Percentiles rank a stretch among this genome's conserved stretches.
These are phyloP conservation scores for Danielozyma ontarioensis DNA, from an alignment of 805 yeast species.

Conservation along the genomic window DNA sequence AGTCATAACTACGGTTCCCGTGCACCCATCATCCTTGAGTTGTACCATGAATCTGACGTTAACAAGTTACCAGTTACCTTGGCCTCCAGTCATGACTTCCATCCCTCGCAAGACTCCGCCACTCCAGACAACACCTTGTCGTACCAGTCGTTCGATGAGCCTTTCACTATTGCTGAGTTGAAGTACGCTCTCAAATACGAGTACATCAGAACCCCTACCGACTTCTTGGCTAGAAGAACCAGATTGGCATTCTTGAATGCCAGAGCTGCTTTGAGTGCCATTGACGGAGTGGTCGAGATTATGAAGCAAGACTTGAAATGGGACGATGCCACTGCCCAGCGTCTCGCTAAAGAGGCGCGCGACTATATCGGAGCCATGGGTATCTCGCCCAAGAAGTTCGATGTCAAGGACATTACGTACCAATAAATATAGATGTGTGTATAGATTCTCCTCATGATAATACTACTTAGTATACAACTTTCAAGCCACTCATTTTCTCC, in stretches of 20 bases:
- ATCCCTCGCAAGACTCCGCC: conserved; percentile 22
- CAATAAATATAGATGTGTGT: background rate
- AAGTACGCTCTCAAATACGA: conserved; percentile 77
- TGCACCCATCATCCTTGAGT: conserved; percentile 66
- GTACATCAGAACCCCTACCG: conserved; percentile 82
- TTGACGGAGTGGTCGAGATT: conserved; percentile 79
- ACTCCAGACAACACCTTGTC: conserved; percentile 33
- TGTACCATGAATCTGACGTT: conserved; percentile 46
- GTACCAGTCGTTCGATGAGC: conserved; percentile 58
- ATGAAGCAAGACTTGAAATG: conserved; percentile 80
- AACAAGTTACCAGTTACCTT: conserved; percentile 66
- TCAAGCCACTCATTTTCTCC: too few species aligned
- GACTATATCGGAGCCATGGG: conserved; percentile 65
- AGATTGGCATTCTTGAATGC: conserved; percentile 90
- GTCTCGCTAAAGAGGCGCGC: conserved; percentile 47
- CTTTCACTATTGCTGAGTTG: conserved; percentile 89
- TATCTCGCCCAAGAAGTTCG: conserved; percentile 19
- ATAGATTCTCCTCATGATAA: too few species aligned
- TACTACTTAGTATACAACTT: too few species aligned
- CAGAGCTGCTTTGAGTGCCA: conserved; percentile 70
- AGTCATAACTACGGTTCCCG: conserved; percentile 87
- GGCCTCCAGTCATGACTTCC: conserved; percentile 33
- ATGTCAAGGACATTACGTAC: conserved; percentile 4
- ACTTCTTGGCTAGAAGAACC: conserved; percentile 88
- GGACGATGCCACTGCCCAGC: conserved; percentile 54